These are phyloP conservation scores for Rhipidocladum racemiflorum DNA, from an alignment of 176 grass and related monocot species.

Conservation along the genomic window DNA sequence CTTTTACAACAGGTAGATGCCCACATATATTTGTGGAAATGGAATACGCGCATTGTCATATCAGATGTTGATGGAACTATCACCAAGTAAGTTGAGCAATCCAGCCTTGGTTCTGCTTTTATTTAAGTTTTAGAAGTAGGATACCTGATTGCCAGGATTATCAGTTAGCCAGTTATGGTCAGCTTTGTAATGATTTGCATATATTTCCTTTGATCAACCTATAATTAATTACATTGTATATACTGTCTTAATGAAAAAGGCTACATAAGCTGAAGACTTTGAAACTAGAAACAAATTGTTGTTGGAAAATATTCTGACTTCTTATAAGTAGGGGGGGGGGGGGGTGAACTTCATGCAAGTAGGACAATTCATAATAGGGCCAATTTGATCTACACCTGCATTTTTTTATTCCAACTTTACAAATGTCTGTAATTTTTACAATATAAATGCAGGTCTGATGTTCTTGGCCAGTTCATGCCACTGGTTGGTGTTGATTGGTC, in stretches of 20 bases:
- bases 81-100: conserved; percentile 67
- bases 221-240: not conserved
- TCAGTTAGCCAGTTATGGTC: not conserved
- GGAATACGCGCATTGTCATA: conserved; percentile 82
- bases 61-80: conserved; percentile 99
- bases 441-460: conserved; percentile 75
- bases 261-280: not conserved
- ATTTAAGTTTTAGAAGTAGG: conserved; percentile 2
- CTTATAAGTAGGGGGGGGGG: not conserved
- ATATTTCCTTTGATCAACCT: conserved; percentile 7
- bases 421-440: not conserved
- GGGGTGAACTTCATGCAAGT: not conserved
- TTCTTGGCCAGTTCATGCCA: conserved; percentile 99
- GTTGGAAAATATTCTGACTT: conserved; percentile 4
- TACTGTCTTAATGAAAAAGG: not conserved
- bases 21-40: conserved; percentile 94
- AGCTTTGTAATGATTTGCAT: not conserved
- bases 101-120: conserved; percentile 3
- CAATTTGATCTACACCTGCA: not conserved
- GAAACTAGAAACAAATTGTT: not conserved
- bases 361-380: too few relatives aligned
- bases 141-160: not conserved
- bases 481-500: conserved; percentile 98
- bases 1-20: conserved; percentile 73
- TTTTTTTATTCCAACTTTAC: not conserved